phyloP scores from a whole-genome alignment of 805 yeast genomes.

The Aciculoconidium aculeatum region DNA sequence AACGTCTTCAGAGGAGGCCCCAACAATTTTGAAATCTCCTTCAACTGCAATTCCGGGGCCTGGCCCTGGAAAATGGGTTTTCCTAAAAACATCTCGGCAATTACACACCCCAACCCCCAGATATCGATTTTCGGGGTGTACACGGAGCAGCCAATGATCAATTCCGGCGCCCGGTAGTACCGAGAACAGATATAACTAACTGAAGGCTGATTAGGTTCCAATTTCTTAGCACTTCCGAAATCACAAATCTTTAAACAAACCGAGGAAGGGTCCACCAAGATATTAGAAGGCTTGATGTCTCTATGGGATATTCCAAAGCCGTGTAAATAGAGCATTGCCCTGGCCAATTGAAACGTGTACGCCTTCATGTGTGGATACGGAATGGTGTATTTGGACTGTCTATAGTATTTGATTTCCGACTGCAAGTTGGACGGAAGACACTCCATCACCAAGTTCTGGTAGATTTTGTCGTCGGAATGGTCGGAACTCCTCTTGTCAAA shows the following conservation, averaged over 20 bases:
- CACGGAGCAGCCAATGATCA: conserved; percentile 82
- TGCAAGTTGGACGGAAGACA: conserved; percentile 79
- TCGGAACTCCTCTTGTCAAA: conserved; percentile 60
- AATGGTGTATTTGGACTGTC: conserved; percentile 52
- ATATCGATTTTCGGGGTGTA: conserved; percentile 91
- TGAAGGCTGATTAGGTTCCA: conserved; percentile 76
- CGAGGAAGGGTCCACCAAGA: conserved; percentile 64
- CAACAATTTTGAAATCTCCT: conserved; percentile 81
- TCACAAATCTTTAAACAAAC: conserved; percentile 74
- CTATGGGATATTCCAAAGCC: conserved; percentile 78
- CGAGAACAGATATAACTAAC: conserved; percentile 95
- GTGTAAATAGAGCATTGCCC: conserved; percentile 80
- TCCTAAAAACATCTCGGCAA: conserved; percentile 91
- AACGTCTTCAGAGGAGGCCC: conserved; percentile 80
- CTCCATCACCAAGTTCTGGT: conserved; percentile 83
- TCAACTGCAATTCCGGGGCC: conserved; percentile 79
- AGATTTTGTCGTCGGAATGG: conserved; percentile 50
- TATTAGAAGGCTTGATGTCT: conserved; percentile 80
- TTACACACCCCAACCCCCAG: conserved; percentile 97
- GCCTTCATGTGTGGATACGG: conserved; percentile 73
- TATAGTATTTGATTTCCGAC: conserved; percentile 65
- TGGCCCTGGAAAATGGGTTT: conserved; percentile 95
- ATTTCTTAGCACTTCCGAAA: conserved; percentile 78
- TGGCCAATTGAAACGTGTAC: conserved; percentile 71
- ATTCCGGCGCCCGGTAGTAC: conserved; percentile 93